phyloP scores from a whole-genome alignment of 306 rosid species.

The Rosa chinensis region DNA sequence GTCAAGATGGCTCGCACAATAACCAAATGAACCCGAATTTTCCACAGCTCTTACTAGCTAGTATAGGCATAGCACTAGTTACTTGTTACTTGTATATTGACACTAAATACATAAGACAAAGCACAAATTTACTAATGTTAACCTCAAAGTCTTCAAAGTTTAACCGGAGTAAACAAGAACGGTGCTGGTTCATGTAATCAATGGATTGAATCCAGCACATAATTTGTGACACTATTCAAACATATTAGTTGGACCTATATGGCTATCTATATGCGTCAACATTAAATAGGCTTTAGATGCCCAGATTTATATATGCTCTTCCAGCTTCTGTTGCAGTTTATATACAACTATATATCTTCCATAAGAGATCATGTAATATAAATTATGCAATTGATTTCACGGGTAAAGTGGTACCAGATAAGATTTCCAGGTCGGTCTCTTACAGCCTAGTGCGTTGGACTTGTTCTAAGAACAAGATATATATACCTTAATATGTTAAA shows the following conservation, averaged over 20 bases:
- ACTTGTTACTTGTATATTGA: not conserved
- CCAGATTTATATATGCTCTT: constrained; percentile 1
- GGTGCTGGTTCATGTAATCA: not conserved
- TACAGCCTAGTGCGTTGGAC: not conserved
- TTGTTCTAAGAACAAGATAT: not conserved
- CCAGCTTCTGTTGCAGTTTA: not conserved
- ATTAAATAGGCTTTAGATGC: not conserved
- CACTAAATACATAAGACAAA: not conserved
- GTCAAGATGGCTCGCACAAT: not conserved
- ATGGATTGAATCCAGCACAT: not conserved
- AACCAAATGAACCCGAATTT: not conserved
- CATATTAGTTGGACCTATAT: not conserved
- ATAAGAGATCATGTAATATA: not conserved
- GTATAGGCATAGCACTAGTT: not conserved
- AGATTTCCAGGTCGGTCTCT: not conserved
- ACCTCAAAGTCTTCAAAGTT: not conserved
- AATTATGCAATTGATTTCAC: not conserved
- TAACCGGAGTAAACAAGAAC: constrained; percentile 5
- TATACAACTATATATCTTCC: not conserved
- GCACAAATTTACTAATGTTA: not conserved
- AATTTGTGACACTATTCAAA: not conserved
- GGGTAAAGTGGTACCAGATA: not conserved
- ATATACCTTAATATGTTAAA: not conserved
- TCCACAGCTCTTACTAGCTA: not conserved
- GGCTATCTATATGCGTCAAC: not conserved